Evolutionary conservation across 1,284 basidiomycete species (phyloP).

Genomic region (Microbotryum violaceum): DNA sequence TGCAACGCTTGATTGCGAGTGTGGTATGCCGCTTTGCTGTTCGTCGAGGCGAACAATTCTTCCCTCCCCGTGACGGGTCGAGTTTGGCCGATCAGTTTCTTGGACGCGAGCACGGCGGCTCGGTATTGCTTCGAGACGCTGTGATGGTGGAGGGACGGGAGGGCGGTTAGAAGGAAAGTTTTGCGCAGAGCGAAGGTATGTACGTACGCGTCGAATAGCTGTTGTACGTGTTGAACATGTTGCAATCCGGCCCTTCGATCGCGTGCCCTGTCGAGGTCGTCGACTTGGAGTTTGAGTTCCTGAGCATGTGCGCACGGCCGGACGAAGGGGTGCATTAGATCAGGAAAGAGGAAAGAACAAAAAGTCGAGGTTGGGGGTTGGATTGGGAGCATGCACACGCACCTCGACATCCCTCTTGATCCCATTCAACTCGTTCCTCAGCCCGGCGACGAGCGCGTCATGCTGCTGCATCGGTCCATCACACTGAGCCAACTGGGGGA

Average conservation of each 20-base stretch:
- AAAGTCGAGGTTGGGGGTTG: no score
- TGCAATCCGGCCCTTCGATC: conserved; percentile 13
- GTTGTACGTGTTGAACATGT: conserved; percentile 13
- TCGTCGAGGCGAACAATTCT: neutral
- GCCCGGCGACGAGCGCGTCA: conserved; percentile 61
- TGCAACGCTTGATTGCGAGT: no score
- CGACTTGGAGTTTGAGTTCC: conserved; percentile 30
- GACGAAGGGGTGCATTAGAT: no score
- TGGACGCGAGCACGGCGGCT: conserved; percentile 25
- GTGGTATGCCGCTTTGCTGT: neutral
- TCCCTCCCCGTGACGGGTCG: neutral
- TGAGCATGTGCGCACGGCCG: neutral
- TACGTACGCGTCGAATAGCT: conserved; percentile 13
- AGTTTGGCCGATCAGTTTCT: conserved; percentile 13
- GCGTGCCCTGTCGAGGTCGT: conserved; percentile 20
- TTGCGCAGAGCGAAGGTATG: no score
- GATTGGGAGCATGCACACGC: conserved; percentile 30
- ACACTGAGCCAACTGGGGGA: conserved; percentile 62
- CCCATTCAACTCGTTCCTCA: conserved; percentile 63
- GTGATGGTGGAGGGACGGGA: neutral
- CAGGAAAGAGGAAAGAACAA: no score
- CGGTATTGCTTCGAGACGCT: conserved; percentile 25
- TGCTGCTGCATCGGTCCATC: conserved; percentile 59
- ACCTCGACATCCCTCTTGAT: conserved; percentile 64
- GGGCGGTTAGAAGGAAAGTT: neutral